Conservation (phyloP, 352 stramenopile genomes). For the Globisporangium megalacanthum region DNA sequence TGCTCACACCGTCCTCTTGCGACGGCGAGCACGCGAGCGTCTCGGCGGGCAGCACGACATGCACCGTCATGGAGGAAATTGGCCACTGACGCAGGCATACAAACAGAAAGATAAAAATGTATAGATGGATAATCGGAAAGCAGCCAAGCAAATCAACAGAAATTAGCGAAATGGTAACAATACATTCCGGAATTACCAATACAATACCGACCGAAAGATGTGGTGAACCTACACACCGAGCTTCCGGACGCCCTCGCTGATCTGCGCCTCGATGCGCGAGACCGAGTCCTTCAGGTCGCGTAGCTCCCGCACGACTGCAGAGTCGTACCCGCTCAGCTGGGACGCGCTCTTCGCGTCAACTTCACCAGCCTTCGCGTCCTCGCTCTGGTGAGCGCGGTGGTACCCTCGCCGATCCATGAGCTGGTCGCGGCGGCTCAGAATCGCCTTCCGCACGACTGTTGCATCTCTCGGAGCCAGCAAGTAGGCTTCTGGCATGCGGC, state of each 20-base stretch:
- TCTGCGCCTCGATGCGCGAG: constrained; percentile 15
- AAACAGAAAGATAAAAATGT: not conserved
- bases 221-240: not conserved
- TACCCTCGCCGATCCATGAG: constrained; percentile 23
- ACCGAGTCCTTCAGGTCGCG: constrained; percentile 20
- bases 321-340: not conserved
- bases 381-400: not conserved
- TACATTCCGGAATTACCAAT: too few species aligned
- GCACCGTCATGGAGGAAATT: constrained; percentile 1
- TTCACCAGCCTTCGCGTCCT: not conserved
- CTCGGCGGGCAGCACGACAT: constrained; percentile 42
- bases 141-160: not conserved
- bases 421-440: constrained; percentile 36
- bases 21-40: constrained; percentile 50
- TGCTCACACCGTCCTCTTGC: constrained; percentile 28
- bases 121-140: not conserved
- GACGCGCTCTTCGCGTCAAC: not conserved
- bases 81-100: not conserved
- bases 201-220: not conserved
- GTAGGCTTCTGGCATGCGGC: constrained; percentile 17
- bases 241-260: constrained; percentile 2
- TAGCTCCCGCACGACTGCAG: constrained; percentile 10
- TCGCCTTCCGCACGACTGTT: constrained; percentile 27
- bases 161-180: not conserved
- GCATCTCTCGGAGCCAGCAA: constrained; percentile 31